A percentile compares a stretch with the other conserved stretches of the same genome.
phyloP scores from a whole-genome alignment of 257 asterid species.

The Nicotiana tomentosiformis region DNA sequence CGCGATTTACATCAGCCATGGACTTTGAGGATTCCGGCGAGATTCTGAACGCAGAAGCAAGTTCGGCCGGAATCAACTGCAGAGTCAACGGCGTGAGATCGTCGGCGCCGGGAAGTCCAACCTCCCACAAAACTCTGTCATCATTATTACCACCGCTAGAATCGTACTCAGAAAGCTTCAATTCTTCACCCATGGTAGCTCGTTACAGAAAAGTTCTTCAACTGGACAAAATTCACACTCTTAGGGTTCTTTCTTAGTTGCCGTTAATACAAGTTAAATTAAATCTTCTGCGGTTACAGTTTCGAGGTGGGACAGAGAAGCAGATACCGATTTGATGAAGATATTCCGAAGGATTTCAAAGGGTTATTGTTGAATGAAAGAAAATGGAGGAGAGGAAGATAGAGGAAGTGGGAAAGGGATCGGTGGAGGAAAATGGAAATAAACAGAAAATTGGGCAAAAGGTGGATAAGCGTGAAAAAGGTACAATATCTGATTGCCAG shows the following conservation, averaged over 20 bases:
- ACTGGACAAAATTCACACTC: no score
- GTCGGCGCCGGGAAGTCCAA: conserved; percentile 61
- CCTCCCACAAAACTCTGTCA: conserved; percentile 57
- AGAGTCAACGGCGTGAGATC: conserved; percentile 74
- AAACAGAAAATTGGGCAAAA: conserved; percentile 11
- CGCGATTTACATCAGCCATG: conserved; percentile 62
- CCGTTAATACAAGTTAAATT: background rate
- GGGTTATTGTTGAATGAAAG: background rate
- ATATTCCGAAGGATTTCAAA: conserved; percentile 5
- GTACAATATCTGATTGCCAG: conserved; percentile 61
- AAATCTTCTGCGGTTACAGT: background rate
- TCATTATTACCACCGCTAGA: conserved; percentile 23
- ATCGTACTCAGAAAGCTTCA: conserved; percentile 27
- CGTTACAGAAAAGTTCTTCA: background rate
- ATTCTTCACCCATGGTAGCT: conserved; percentile 52
- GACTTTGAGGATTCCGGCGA: conserved; percentile 59
- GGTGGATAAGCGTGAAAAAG: conserved; percentile 26
- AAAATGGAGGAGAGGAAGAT: background rate
- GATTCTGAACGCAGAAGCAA: conserved; percentile 80
- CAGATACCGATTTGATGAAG: background rate
- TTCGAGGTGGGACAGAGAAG: no score
- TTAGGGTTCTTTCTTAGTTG: background rate
- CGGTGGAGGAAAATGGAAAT: conserved; percentile 27
- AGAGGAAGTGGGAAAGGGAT: conserved; percentile 12
- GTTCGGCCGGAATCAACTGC: conserved; percentile 62